These are phyloP conservation scores for Eucalyptus sp. DNA, from an alignment of 345 rosid genomes.

Conservation along the genomic window DNA sequence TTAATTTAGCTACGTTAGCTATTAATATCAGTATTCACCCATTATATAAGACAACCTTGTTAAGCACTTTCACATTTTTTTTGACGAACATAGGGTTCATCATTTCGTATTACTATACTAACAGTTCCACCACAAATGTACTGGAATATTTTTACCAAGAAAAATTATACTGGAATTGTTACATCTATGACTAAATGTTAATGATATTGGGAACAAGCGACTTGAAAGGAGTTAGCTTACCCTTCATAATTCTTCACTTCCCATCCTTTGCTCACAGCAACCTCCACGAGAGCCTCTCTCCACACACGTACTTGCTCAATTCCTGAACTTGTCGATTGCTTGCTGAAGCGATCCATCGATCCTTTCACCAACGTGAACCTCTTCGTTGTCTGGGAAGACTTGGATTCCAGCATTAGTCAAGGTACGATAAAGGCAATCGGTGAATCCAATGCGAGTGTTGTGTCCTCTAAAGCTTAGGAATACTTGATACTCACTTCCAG, in stretches of 20 bases:
- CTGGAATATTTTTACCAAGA: too few relatives aligned
- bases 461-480: background rate
- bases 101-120: too few relatives aligned
- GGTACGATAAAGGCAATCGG: accelerated
- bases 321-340: background rate
- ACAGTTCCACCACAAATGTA: background rate
- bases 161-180: too few relatives aligned
- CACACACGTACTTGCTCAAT: background rate
- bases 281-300: background rate
- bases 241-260: background rate
- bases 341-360: background rate
- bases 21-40: background rate
- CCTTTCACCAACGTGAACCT: background rate
- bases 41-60: background rate
- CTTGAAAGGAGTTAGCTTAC: background rate
- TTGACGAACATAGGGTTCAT: too few relatives aligned
- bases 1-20: background rate
- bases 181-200: background rate
- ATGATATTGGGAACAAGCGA: too few relatives aligned
- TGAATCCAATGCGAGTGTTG: background rate
- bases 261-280: background rate
- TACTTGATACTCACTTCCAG: background rate
- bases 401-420: background rate
- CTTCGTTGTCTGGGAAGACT: background rate
- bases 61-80: background rate